These are phyloP conservation scores for Periconia sp. DNA, from an alignment of 2,329 filamentous ascomycete species.

Conservation along the genomic window DNA sequence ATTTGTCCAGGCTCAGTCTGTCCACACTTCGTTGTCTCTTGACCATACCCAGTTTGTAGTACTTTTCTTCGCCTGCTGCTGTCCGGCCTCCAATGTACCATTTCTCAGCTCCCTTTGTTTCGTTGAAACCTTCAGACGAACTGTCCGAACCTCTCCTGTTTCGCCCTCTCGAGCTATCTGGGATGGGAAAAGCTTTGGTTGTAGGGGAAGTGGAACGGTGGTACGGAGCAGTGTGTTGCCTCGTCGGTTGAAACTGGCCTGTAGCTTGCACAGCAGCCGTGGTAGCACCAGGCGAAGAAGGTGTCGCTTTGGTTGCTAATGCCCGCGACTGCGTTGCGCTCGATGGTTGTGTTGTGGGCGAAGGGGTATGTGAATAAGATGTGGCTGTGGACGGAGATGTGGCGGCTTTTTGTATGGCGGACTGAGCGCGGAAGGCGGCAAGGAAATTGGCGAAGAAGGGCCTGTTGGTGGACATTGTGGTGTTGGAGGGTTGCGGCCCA, in stretches of 20 bases:
- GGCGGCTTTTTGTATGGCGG: slow-evolving; percentile 59
- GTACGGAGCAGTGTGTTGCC: slow-evolving; percentile 43
- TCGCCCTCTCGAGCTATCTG: slow-evolving; percentile 31
- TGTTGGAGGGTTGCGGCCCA: slow-evolving; percentile 15
- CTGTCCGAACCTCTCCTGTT: slow-evolving; percentile 71
- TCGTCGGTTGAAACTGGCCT: slow-evolving; percentile 44
- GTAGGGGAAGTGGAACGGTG: slow-evolving; percentile 42
- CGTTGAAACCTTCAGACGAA: slow-evolving; percentile 73
- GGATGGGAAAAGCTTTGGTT: slow-evolving; percentile 39
- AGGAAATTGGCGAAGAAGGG: slow-evolving; percentile 69
- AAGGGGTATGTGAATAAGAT: slow-evolving; percentile 36
- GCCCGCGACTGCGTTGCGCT: slow-evolving; percentile 45
- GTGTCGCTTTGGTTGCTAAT: slow-evolving; percentile 36
- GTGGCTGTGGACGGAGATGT: slow-evolving; percentile 42
- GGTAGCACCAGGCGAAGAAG: slow-evolving; percentile 37
- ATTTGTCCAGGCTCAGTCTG: slow-evolving; percentile 70
- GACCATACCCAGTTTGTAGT: slow-evolving; percentile 79
- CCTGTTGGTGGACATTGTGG: slow-evolving; percentile 64
- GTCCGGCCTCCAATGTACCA: slow-evolving; percentile 82
- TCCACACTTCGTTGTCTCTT: slow-evolving; percentile 73
- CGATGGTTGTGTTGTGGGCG: slow-evolving; percentile 39
- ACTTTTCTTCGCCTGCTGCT: slow-evolving; percentile 74
- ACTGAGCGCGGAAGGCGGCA: slow-evolving; percentile 67
- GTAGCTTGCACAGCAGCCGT: slow-evolving; percentile 44
- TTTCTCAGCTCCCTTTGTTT: slow-evolving; percentile 71